Conservation (phyloP, 1,139 yeast genomes). For the Debaryomyces nepalensis region DNA sequence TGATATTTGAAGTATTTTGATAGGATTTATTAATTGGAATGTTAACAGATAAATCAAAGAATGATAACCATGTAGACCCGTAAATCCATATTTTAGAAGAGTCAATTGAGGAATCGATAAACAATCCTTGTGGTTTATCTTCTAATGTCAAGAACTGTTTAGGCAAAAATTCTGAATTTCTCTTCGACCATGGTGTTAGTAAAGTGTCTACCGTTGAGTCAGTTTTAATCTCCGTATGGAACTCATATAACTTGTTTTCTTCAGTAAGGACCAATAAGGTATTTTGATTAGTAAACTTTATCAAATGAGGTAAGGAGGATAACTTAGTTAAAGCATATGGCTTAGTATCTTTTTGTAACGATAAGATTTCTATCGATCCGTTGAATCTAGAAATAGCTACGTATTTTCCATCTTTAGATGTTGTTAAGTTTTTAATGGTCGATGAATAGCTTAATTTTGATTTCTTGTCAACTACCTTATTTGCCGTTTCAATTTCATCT, state of each 20-base stretch:
- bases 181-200: conserved; percentile 79
- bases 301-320: conserved; percentile 63
- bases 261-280: conserved; percentile 71
- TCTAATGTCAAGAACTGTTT: conserved; percentile 58
- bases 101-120: conserved; percentile 35
- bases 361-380: conserved; percentile 65
- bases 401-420: conserved; percentile 46
- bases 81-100: conserved; percentile 68
- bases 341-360: conserved; percentile 25
- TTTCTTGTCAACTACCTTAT: conserved; percentile 18
- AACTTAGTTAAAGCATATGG: conserved; percentile 51
- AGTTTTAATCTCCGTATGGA: conserved; percentile 37
- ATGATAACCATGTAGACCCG: conserved; percentile 86
- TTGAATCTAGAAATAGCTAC: conserved; percentile 64
- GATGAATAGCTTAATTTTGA: conserved; percentile 39
- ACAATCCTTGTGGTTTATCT: conserved; percentile 79
- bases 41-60: conserved; percentile 68
- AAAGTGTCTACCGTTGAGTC: conserved; percentile 29
- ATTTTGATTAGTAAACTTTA: conserved; percentile 52
- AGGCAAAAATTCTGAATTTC: conserved; percentile 78
- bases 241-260: conserved; percentile 77
- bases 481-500: conserved; percentile 48
- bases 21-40: conserved; percentile 49
- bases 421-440: conserved; percentile 55
- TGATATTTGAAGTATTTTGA: conserved; percentile 26